phyloP scores from a whole-genome alignment of 2,329 filamentous ascomycete genomes.

The Elsinoe fawcettii region DNA sequence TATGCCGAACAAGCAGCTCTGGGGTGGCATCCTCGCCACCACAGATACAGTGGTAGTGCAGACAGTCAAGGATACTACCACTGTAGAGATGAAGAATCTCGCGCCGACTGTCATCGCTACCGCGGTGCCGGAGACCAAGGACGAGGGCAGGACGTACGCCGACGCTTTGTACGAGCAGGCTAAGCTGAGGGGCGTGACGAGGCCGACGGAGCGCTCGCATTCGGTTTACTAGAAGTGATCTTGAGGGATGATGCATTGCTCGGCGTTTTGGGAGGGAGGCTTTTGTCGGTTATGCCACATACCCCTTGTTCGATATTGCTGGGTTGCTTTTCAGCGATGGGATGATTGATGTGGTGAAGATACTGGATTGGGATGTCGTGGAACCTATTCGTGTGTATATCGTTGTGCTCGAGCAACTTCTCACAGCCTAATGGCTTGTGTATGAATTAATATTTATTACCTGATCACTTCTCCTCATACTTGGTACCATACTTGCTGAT shows the following conservation, averaged over 20 bases:
- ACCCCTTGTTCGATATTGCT: neutral
- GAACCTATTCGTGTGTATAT: constrained; percentile 7
- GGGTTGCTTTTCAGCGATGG: neutral
- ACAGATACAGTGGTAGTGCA: constrained; percentile 28
- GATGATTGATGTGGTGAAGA: neutral
- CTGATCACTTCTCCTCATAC: neutral
- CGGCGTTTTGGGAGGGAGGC: neutral
- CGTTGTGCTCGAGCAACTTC: neutral
- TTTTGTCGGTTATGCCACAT: neutral
- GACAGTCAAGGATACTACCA: constrained; percentile 23
- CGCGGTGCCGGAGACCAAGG: constrained; percentile 23
- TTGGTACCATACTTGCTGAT: too few relatives aligned
- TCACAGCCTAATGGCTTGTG: neutral
- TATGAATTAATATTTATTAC: constrained; percentile 11
- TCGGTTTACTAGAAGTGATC: constrained; percentile 7
- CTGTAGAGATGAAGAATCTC: constrained; percentile 23
- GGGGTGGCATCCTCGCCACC: constrained; percentile 32
- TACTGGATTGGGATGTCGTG: neutral
- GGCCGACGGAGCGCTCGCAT: constrained; percentile 6
- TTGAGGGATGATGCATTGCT: neutral
- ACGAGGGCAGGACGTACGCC: constrained; percentile 36
- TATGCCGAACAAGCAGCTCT: constrained; percentile 21
- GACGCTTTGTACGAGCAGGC: constrained; percentile 28
- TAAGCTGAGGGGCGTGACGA: constrained; percentile 15
- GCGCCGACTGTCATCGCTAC: constrained; percentile 17